Evolutionary conservation across 2,329 filamentous ascomycete genomes (phyloP), one percentile per base, ranked within the genome.

Genomic region (Paramyrothecium roridum): DNA sequence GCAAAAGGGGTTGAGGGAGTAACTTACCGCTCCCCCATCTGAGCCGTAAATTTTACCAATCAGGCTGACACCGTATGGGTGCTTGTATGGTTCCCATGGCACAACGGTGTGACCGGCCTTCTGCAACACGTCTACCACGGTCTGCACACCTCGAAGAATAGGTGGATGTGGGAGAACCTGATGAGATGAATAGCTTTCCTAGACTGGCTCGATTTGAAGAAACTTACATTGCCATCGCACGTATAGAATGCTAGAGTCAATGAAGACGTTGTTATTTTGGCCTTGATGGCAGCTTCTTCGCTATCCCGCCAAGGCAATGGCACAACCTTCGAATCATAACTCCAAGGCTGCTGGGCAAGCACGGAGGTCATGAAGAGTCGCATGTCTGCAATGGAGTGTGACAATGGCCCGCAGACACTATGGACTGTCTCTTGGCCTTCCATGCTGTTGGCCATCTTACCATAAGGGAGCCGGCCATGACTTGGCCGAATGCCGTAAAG

Each of bases 161-260:
- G 72, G 71, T 2, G 72, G 72, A 47, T 74, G 71, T 11, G 71
- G 69, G n/a, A 68, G 59, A 37, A 70, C 68, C 50, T 63, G n/a
- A 1, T 11, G 2, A n/a, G 56, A 17, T 54, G 55, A 33, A 46
- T 30, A 6, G 26, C 26, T 30, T 30, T 30, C 17, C 11, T 1
- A 8, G 2, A 0, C n/a, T 3, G 2, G 11, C n/a, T 3, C 13
- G 2, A 22, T 8, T 8, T 2, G 8, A 20, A 3, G 2, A 45
- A 22, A 52, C 50, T 19, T 3, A 58, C 55, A 48, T 43, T 43
- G 16, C 37, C 37, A 19, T 43, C 70, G n/a, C 63, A 66, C 11
- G 59, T 57, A 33, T 67, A 74, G 51, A 68, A 71, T 0, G 70
- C 74, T 0, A 76, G 30, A 12, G 58, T 67, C 17, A 73, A 54